phyloP scores from a whole-genome alignment of 306 rosid species.

The Cicer judaicum region DNA sequence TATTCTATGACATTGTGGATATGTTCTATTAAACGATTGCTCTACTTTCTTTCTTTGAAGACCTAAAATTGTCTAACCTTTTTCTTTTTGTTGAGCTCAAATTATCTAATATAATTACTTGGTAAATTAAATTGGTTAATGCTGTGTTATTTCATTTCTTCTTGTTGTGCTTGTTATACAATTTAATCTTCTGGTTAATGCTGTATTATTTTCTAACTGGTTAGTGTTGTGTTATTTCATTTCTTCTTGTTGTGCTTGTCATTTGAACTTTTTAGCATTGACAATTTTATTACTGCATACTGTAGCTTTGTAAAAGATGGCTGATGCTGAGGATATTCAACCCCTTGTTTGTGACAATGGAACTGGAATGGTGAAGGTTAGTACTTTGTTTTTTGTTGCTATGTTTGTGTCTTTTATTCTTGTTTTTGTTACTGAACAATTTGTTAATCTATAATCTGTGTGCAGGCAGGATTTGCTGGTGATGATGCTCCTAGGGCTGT shows the following conservation, averaged over 20 bases:
- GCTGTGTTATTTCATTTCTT: not conserved
- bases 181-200: too few relatives aligned
- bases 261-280: not conserved
- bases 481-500: slow-evolving; percentile 99
- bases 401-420: not conserved
- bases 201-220: too few relatives aligned
- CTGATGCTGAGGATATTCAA: slow-evolving; percentile 93
- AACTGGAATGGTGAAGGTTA: slow-evolving; percentile 99
- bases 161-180: not conserved
- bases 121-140: not conserved
- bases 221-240: too few relatives aligned
- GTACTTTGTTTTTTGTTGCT: slow-evolving; percentile 23
- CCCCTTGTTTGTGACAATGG: slow-evolving; percentile 99
- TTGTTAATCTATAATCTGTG: slow-evolving; percentile 5
- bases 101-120: not conserved
- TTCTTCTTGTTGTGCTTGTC: not conserved
- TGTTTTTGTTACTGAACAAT: not conserved
- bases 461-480: slow-evolving; percentile 95
- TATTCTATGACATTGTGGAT: slow-evolving; percentile 5
- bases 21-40: not conserved
- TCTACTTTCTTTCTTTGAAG: not conserved
- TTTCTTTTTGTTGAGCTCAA: not conserved
- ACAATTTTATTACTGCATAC: not conserved
- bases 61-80: not conserved
- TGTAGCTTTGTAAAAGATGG: slow-evolving; percentile 70